phyloP scores from a whole-genome alignment of 2,329 filamentous ascomycete species.

The Lachnellula arida region DNA sequence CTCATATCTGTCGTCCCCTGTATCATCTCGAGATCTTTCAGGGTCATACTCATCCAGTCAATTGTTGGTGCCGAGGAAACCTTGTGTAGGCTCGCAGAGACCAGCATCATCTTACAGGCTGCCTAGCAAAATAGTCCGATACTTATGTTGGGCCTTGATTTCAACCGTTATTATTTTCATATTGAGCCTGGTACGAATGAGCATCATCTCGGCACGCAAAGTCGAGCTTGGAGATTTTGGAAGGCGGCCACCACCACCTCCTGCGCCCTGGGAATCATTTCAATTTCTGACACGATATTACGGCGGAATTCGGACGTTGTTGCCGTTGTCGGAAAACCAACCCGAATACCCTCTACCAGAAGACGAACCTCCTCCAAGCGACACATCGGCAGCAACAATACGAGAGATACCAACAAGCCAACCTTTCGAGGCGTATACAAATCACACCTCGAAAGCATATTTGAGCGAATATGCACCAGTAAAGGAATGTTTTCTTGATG shows the following conservation, averaged over 20 bases:
- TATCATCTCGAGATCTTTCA: slow-evolving; percentile 29
- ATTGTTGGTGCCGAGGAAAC: slow-evolving; percentile 29
- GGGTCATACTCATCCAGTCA: slow-evolving; percentile 27
- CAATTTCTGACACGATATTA: slow-evolving; percentile 85
- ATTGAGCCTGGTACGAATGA: slow-evolving; percentile 67
- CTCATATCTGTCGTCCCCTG: slow-evolving; percentile 25
- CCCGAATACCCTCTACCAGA: slow-evolving; percentile 74
- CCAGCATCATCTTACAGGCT: slow-evolving; percentile 35
- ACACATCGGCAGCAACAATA: slow-evolving; percentile 30
- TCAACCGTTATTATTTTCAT: slow-evolving; percentile 72
- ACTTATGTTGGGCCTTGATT: slow-evolving; percentile 69
- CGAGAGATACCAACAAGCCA: slow-evolving; percentile 43
- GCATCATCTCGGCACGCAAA: slow-evolving; percentile 62
- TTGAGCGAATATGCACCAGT: slow-evolving; percentile 46
- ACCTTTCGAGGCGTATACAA: slow-evolving; percentile 58
- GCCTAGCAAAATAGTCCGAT: slow-evolving; percentile 70
- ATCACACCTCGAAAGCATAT: slow-evolving; percentile 46
- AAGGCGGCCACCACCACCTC: slow-evolving; percentile 58
- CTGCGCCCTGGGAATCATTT: slow-evolving; percentile 75
- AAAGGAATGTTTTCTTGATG: slow-evolving; percentile 75
- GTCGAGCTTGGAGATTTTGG: slow-evolving; percentile 53
- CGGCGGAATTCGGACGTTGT: slow-evolving; percentile 73
- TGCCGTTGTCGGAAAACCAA: slow-evolving; percentile 58
- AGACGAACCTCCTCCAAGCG: slow-evolving; percentile 50
- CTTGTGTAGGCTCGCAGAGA: slow-evolving; percentile 13